Base-by-base conservation (phyloP, 805 yeast genomes). In the Suhomyces prunicola region DNA sequence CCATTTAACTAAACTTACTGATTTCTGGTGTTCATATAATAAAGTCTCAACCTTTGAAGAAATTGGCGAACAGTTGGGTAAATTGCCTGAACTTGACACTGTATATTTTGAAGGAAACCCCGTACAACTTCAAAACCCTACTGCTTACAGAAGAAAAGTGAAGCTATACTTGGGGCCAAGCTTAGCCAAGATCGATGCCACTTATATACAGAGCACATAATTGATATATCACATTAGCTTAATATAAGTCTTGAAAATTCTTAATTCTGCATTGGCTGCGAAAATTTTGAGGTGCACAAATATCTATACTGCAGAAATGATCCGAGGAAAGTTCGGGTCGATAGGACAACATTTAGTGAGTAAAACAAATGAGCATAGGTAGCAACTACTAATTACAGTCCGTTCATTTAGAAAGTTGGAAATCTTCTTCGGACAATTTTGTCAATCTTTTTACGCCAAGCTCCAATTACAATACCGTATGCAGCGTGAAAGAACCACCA, bases 61-160 rank as follows among this genome's bases (percentile, higher is more conserved):
- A 49, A 72, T 94, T 46, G 85, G 83, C 49, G 67, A 78, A 19
- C 85, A 90, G 64, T 77, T 94, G 54, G 83, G 84, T 12, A 72
- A 73, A 40, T 72, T 90, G 49, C 80, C 83, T 1, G 74, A 80
- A 5, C 74, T 94, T 50, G 96, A 90, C 49, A 90, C 97, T 0
- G 96, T 94, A 5, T 94, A 94, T 66, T 84, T 94, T 57, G 99
- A 94, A 70, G 93, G 94, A 7, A 93, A 93, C 65, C 98, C 98
- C 3, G 67, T 94, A 17, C 97, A 94, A 62, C 59, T 71, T 27
- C 66, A 80, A 19, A 87, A 87, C 59, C 83, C 84, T n/a, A 85
- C 94, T 1, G 84, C 91, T 49, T 94, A 94, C 67, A 79, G 97
- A 63, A 83, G 94, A 63, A 94, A 94, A 67, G 66, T 94, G 46